These are phyloP conservation scores for Pythium oligandrum DNA, from an alignment of 352 stramenopile genomes.

Conservation along the genomic window DNA sequence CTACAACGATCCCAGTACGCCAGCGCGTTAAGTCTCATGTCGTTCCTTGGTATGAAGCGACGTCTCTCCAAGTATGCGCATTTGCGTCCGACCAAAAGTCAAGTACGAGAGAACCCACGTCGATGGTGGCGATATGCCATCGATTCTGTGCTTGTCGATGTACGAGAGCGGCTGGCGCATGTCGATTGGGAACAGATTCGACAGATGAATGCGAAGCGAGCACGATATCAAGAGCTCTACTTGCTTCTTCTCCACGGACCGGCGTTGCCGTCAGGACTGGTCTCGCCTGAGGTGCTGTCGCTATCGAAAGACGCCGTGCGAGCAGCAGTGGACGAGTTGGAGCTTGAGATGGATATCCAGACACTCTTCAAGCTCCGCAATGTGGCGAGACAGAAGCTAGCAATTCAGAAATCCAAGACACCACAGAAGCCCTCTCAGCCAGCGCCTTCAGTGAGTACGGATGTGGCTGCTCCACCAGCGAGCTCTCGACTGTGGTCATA, in stretches of 20 bases:
- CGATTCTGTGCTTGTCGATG: conserved; percentile 60
- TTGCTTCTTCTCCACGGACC: conserved; percentile 13
- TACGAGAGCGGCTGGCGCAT: conserved; percentile 59
- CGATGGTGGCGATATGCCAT: conserved; percentile 81
- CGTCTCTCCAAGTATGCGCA: conserved; percentile 53
- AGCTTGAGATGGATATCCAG: conserved; percentile 63
- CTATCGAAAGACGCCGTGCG: conserved; percentile 46
- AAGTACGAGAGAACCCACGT: conserved; percentile 41
- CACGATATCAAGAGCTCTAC: conserved; percentile 67
- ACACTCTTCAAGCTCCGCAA: conserved; percentile 62
- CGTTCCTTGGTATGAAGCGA: conserved; percentile 60
- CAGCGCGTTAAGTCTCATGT: conserved; percentile 66
- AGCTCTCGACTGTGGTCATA: conserved; percentile 69
- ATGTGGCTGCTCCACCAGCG: conserved; percentile 18
- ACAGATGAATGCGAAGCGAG: conserved; percentile 29
- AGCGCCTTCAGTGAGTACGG: not conserved
- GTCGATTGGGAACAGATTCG: conserved; percentile 57
- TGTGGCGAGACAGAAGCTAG: conserved; percentile 41
- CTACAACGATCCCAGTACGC: conserved; percentile 68
- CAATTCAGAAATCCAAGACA: conserved; percentile 21
- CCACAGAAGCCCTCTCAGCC: conserved; percentile 24
- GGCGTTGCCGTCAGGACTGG: conserved; percentile 22
- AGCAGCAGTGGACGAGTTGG: conserved; percentile 57
- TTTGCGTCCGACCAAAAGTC: conserved; percentile 40
- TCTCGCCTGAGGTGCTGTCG: conserved; percentile 31